Evolutionary conservation across 495 filamentous ascomycete genomes (phyloP).

Genomic region (Aspergillus hancockii): DNA sequence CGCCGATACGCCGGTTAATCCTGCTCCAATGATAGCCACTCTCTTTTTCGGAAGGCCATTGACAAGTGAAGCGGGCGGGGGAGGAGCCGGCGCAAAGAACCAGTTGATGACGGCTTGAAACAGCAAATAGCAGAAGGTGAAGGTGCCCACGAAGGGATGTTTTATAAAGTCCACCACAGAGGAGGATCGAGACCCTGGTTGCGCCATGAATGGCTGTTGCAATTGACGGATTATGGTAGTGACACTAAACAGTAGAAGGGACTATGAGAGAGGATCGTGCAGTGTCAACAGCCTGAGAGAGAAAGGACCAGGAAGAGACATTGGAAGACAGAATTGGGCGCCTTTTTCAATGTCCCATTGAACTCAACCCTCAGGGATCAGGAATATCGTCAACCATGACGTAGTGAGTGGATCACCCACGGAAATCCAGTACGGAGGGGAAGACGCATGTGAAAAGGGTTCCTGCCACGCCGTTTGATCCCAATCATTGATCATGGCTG

Average conservation of each 20-base stretch:
- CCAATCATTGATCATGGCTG: too few species aligned
- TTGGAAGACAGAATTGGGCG: background rate
- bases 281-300: background rate
- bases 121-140: slow-evolving; percentile 64
- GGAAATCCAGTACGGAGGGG: background rate
- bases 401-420: background rate
- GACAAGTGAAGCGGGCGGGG: slow-evolving; percentile 53
- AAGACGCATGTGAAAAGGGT: too few species aligned
- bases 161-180: slow-evolving; percentile 22
- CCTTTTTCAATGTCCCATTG: background rate
- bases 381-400: background rate
- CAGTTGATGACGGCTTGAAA: slow-evolving; percentile 66
- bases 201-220: background rate
- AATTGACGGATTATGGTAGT: background rate
- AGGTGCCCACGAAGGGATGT: slow-evolving; percentile 38
- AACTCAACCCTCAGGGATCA: background rate
- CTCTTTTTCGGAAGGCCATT: slow-evolving; percentile 53
- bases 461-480: too few species aligned
- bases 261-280: background rate
- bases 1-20: slow-evolving; percentile 78
- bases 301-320: background rate
- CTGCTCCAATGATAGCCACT: slow-evolving; percentile 81
- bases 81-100: slow-evolving; percentile 70
- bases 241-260: too few species aligned
- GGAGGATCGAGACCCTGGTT: slow-evolving; percentile 1